A percentile compares a stretch with the other conserved stretches of the same genome.
Evolutionary conservation across 371 early-diverging fungal genomes (phyloP).

Genomic region (Syncephalastrum racemosum): DNA sequence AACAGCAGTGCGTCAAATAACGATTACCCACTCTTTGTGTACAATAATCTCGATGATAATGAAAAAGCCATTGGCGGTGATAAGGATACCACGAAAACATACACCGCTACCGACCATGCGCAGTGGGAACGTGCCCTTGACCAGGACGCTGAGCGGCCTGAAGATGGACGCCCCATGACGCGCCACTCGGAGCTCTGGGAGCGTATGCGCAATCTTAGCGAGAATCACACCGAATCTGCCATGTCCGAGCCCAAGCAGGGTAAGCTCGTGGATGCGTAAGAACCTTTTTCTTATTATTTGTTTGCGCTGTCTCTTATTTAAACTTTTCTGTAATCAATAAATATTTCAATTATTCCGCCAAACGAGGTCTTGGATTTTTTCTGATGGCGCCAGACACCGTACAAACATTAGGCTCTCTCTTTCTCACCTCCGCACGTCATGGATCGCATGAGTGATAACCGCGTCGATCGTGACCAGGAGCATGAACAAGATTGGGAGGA

Average conservation of each 20-base stretch:
- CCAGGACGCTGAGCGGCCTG: conserved; percentile 19
- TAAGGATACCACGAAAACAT: conserved; percentile 22
- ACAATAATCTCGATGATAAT: conserved; percentile 26
- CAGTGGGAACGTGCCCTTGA: conserved; percentile 36
- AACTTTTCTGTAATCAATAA: neutral
- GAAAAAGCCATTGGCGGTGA: conserved; percentile 2
- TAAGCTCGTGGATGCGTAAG: conserved; percentile 6
- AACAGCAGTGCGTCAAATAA: conserved; percentile 6
- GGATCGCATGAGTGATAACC: too few species aligned
- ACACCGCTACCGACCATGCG: conserved; percentile 47
- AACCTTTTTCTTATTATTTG: neutral
- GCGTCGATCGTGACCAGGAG: neutral
- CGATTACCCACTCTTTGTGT: conserved; percentile 43
- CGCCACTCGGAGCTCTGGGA: conserved; percentile 42
- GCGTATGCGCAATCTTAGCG: conserved; percentile 34
- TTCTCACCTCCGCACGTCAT: too few species aligned
- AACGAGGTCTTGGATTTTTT: too few species aligned
- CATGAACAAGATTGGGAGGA: neutral
- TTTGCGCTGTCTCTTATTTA: neutral
- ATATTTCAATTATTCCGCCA: too few species aligned
- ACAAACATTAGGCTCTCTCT: too few species aligned
- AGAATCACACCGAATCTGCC: neutral
- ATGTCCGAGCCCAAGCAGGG: too few species aligned
- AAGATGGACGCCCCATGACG: conserved; percentile 22
- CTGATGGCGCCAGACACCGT: too few species aligned